Conservation (phyloP, 768 basidiomycete species). For the Lactarius indigo region DNA sequence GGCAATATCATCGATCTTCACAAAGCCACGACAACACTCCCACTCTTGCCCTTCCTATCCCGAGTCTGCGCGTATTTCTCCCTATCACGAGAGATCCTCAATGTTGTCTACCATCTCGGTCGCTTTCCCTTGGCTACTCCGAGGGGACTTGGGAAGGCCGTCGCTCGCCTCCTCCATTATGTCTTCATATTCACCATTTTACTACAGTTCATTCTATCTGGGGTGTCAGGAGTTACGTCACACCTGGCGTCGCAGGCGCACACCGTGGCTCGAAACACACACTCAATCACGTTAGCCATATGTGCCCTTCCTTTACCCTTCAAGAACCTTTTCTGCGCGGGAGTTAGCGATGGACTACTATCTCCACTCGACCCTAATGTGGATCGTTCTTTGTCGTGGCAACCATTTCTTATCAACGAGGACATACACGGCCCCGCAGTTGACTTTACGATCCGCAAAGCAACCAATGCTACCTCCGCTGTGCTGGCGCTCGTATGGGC, state of each 20-base stretch:
- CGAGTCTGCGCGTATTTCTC: background rate
- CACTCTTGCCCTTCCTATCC: background rate
- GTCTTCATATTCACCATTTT: background rate
- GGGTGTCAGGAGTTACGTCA: background rate
- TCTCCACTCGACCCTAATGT: too few species aligned
- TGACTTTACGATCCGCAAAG: too few species aligned
- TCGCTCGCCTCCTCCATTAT: background rate
- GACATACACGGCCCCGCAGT: too few species aligned
- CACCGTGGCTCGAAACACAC: background rate
- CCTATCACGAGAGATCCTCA: background rate
- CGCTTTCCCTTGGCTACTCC: too few species aligned
- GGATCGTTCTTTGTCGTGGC: too few species aligned
- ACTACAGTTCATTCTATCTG: background rate
- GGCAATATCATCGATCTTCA: too few species aligned
- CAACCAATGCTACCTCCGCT: too few species aligned
- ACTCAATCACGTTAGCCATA: background rate
- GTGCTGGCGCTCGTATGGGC: too few species aligned
- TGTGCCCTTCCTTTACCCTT: slow-evolving; percentile 5
- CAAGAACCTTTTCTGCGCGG: background rate
- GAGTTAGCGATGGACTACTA: too few species aligned
- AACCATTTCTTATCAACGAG: too few species aligned
- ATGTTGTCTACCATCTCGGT: background rate
- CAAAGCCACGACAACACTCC: too few species aligned
- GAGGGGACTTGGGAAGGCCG: background rate
- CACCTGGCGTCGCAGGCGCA: background rate